A percentile compares a stretch with the other conserved stretches of the same genome.
These are phyloP conservation scores for Trichoderma cornu-damae DNA, from an alignment of 2,329 filamentous ascomycete genomes.

Conservation along the genomic window DNA sequence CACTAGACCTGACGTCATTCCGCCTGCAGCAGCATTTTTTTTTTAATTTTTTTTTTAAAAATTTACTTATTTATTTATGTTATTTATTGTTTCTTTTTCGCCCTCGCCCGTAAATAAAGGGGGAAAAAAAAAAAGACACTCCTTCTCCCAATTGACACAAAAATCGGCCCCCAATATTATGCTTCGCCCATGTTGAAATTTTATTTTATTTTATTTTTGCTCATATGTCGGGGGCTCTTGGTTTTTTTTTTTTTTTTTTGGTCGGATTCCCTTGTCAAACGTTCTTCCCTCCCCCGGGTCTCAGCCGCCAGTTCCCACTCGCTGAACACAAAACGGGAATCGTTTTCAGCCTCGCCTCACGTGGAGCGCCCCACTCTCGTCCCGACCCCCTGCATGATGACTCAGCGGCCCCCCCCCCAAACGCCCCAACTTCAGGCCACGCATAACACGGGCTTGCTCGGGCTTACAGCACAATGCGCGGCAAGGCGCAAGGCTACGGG, in stretches of 20 bases:
- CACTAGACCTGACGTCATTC: constrained; percentile 17
- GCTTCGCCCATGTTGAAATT: background rate
- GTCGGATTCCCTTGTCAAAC: background rate
- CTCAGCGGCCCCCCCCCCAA: constrained; percentile 21
- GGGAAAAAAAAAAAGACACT: background rate
- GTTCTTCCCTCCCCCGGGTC: constrained; percentile 2
- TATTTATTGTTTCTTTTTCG: too few relatives aligned
- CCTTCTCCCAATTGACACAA: background rate
- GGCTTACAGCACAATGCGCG: background rate
- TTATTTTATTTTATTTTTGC: too few relatives aligned
- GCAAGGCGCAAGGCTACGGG: background rate
- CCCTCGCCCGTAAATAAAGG: too few relatives aligned
- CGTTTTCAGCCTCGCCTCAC: constrained; percentile 31
- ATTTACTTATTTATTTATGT: too few relatives aligned
- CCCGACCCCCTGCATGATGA: constrained; percentile 23
- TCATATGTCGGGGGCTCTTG: background rate
- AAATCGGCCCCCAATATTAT: background rate
- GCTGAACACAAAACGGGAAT: constrained; percentile 10
- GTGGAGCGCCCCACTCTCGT: constrained; percentile 28
- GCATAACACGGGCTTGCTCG: background rate
- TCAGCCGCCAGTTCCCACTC: constrained; percentile 3
- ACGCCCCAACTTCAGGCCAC: constrained; percentile 5
- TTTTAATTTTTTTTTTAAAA: too few relatives aligned
- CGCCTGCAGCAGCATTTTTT: constrained; percentile 2
- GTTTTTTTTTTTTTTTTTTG: background rate